Conservation (phyloP, 805 yeast species). For the Nakazawaea molendinolei region DNA sequence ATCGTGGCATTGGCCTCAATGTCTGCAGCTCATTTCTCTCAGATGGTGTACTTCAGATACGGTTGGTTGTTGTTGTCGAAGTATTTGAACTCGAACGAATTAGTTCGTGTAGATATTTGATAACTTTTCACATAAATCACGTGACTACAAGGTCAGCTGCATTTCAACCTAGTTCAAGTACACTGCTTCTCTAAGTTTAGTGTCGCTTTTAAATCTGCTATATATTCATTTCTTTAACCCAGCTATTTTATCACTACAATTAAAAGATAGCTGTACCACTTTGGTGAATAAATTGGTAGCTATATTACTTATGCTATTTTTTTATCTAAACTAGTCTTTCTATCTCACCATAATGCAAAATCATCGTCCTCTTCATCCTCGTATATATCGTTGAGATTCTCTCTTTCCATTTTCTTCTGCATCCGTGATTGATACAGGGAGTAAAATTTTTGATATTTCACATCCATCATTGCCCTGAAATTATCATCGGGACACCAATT, state of each 20-base stretch:
- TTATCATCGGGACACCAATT: conserved; percentile 18
- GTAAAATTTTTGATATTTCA: conserved; percentile 15
- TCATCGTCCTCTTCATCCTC: conserved; percentile 14
- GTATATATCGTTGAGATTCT: conserved; percentile 1
- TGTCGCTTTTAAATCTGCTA: too few relatives aligned
- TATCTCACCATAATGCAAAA: conserved; percentile 4
- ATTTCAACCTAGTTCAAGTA: too few relatives aligned
- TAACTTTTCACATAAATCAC: too few relatives aligned
- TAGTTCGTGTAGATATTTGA: conserved; percentile 29
- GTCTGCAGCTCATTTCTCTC: conserved; percentile 78
- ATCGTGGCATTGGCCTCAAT: conserved; percentile 55
- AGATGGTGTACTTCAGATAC: conserved; percentile 93
- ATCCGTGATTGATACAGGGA: conserved; percentile 15
- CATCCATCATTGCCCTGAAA: conserved; percentile 16
- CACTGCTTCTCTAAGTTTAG: too few relatives aligned
- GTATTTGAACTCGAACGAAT: conserved; percentile 72
- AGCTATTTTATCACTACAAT: too few relatives aligned
- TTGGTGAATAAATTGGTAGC: too few relatives aligned
- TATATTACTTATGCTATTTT: too few relatives aligned
- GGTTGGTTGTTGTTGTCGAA: conserved; percentile 78
- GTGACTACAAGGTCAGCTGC: too few relatives aligned
- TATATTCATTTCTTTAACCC: too few relatives aligned
- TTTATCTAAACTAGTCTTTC: too few relatives aligned
- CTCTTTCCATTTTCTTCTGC: conserved; percentile 9
- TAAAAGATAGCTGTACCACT: too few relatives aligned